Conservation (phyloP, 1,139 yeast genomes). For the Hyphopichia khmerensis region DNA sequence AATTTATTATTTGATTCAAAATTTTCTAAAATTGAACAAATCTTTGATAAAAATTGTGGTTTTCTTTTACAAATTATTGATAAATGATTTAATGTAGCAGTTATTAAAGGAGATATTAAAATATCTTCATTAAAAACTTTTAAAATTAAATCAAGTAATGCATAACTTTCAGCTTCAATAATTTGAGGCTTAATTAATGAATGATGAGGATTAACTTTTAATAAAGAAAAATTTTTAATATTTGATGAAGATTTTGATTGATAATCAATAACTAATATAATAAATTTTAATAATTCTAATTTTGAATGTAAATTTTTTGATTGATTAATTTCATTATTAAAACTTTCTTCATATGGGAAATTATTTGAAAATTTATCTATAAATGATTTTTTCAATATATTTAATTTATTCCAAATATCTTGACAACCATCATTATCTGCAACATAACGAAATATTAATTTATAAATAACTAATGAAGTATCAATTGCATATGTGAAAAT, state of each 20-base stretch:
- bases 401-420: slow-evolving; percentile 42
- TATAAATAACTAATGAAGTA: slow-evolving; percentile 35
- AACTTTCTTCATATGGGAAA: slow-evolving; percentile 47
- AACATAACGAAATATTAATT: slow-evolving; percentile 41
- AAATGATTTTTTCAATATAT: slow-evolving; percentile 41
- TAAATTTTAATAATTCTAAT: slow-evolving; percentile 69
- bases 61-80: slow-evolving; percentile 56
- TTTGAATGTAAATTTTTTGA: slow-evolving; percentile 54
- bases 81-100: slow-evolving; percentile 55
- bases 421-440: slow-evolving; percentile 45
- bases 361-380: slow-evolving; percentile 32
- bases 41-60: slow-evolving; percentile 50
- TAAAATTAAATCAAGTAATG: slow-evolving; percentile 64
- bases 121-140: slow-evolving; percentile 55
- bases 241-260: slow-evolving; percentile 53
- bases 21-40: slow-evolving; percentile 37
- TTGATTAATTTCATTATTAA: slow-evolving; percentile 49
- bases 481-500: slow-evolving; percentile 34
- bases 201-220: slow-evolving; percentile 62
- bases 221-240: slow-evolving; percentile 50
- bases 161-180: slow-evolving; percentile 72
- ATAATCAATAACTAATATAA: slow-evolving; percentile 66
- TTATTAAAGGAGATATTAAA: slow-evolving; percentile 53
- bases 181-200: slow-evolving; percentile 56
- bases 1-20: slow-evolving; percentile 38